Evolutionary conservation across 73 alveolate species (phyloP), one percentile per base, ranked within the genome.

Genomic region (Paramecium biaurelia): DNA sequence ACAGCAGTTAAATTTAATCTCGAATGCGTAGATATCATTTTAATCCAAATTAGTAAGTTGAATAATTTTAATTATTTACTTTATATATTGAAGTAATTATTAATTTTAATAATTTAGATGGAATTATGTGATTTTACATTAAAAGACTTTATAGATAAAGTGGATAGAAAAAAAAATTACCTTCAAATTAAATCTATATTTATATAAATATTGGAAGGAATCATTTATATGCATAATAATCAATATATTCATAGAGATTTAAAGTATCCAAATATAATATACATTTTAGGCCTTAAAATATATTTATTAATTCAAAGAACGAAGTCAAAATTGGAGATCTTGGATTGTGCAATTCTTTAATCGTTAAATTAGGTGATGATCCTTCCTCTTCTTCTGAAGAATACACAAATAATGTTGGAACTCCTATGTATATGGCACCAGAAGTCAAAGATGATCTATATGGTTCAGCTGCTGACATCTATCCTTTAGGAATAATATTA

Each of bases 391-490:
- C 4, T 18, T 43, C 45, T n/a, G 45, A 49, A 0, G 84, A 45
- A 63, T 32, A 43, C n/a, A 79, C 90, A 4, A 26, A 47, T 11
- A 79, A 79, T 79, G 28, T 79, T 42, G 90, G 90, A n/a, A 79
- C 90, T 79, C 90, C 90, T 10, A 45, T 45, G 70, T 79, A 79
- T 24, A 79, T 79, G 90, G 90, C 90, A 0, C 90, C 90, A 43
- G 90, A 79, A 42, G 90, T 79, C 9, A 30, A 41, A 45, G 70
- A 79, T 2, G 56, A 79, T 47, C 26, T 2, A 47, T 79, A 79
- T 45, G 72, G 56, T 42, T 43, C 5, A 20, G 18, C 76, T 8
- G 90, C 90, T 7, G 90, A 79, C 26, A 79, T 79, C 11, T 79
- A 37, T 12, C 2, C 90, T 10, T 42, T 79, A 20, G 90, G 90